Evolutionary conservation across 306 rosid species (phyloP).

Genomic region (Vigna radiata): DNA sequence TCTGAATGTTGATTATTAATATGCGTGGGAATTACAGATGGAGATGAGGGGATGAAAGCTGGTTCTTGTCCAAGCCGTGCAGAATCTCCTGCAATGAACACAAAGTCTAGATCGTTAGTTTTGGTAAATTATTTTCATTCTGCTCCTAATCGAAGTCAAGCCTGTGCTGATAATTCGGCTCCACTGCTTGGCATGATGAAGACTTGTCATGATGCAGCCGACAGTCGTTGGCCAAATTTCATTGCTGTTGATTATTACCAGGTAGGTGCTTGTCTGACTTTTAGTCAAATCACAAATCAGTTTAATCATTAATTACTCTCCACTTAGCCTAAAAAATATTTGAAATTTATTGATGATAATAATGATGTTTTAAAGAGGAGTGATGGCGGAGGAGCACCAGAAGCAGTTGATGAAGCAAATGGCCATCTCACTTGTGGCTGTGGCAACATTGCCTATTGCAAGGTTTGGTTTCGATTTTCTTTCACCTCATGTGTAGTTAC

Average conservation of each 20-base stretch:
- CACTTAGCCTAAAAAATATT: slow-evolving; percentile 5
- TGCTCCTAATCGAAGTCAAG: slow-evolving; percentile 63
- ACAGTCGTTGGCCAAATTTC: slow-evolving; percentile 91
- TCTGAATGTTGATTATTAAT: not conserved
- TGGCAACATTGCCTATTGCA: slow-evolving; percentile 88
- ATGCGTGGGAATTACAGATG: slow-evolving; percentile 65
- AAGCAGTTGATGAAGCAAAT: slow-evolving; percentile 86
- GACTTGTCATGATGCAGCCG: slow-evolving; percentile 73
- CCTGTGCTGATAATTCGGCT: slow-evolving; percentile 82
- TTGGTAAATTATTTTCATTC: slow-evolving; percentile 70
- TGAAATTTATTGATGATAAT: slow-evolving; percentile 15
- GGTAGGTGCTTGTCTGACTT: slow-evolving; percentile 47
- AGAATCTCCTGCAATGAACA: slow-evolving; percentile 75
- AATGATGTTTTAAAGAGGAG: slow-evolving; percentile 64
- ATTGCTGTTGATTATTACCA: slow-evolving; percentile 89
- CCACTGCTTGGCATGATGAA: slow-evolving; percentile 59
- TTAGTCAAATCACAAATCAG: not conserved
- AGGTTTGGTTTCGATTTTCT: slow-evolving; percentile 57
- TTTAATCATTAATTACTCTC: not conserved
- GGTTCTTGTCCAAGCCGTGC: slow-evolving; percentile 77
- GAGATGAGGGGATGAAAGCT: slow-evolving; percentile 73
- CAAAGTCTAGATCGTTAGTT: slow-evolving; percentile 67
- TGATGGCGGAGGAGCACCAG: slow-evolving; percentile 97
- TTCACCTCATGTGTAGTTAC: slow-evolving; percentile 11
- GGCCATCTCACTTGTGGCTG: slow-evolving; percentile 97